Base-by-base conservation (phyloP, 352 stramenopile genomes). In the Phytophthora citricola region DNA sequence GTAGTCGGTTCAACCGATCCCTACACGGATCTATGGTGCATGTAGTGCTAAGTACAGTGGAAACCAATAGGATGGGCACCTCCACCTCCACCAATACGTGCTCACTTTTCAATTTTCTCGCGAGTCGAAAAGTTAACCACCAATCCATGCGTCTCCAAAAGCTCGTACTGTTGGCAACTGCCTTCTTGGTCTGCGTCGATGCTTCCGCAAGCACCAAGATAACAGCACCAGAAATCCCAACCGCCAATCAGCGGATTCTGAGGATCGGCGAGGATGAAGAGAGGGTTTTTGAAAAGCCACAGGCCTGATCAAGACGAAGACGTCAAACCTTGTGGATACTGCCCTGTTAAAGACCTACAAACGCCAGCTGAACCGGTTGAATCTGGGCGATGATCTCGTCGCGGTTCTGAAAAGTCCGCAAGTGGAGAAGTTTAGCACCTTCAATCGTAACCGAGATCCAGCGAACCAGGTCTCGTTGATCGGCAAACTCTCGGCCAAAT, bases 351-450 rank as follows among this genome's bases (percentile, higher is more conserved):
- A 41, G 36, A 4, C 4, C 12, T 41, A 41, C 5, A 41, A 14
- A 17, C 1, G 2, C 12, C 15, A 7, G 36, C 0, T 41, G 36
- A 17, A 41, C 36, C 11, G 5, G 36, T 41, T 41, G 11, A 14
- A 41, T 1, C 36, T 41, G 4, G 36, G 36, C 11, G 36, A 41
- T 4, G 12, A 45, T 26, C 7, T 24, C 15, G 12, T 22, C 6
- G n/a, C 14, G 2, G n/a, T 11, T 22, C 5, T 22, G 49, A 76
- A 22, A 57, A 69, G 17, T 55, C 15, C 12, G 11, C 69, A 6
- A 41, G 75, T 36, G 61, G 39, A 45, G n/a, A 45, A 26, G 4
- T 22, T 45, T 6, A 45, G 15, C 39, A 45, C 3, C 0, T 27
- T 45, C 15, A 45, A 45, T 2, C 2, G n/a, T 20, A 45, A 48